These are phyloP conservation scores for Chamaecyparis obtusa DNA, from an alignment of 75 land plant species.

Conservation along the genomic window DNA sequence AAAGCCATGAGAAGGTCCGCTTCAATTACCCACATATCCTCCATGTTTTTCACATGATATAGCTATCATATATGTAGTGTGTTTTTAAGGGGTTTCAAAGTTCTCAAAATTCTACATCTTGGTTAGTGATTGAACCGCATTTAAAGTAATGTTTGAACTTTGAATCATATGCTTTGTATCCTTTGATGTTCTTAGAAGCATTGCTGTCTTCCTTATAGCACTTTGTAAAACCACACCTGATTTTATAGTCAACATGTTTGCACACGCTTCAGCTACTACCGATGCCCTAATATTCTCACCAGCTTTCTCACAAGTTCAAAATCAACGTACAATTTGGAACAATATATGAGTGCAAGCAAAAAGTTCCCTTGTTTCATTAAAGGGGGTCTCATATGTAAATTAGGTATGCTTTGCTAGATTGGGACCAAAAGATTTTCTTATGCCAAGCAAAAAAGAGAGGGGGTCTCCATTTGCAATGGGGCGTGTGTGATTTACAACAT, in stretches of 20 bases:
- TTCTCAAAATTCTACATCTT: background rate
- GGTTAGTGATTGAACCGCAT: background rate
- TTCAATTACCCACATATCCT: background rate
- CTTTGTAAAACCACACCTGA: background rate
- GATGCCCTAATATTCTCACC: background rate
- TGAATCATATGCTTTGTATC: background rate
- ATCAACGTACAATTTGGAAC: background rate
- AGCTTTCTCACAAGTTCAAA: background rate
- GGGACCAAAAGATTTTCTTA: background rate
- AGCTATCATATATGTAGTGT: background rate
- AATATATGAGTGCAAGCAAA: background rate
- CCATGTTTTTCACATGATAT: background rate
- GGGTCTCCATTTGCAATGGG: too few species aligned
- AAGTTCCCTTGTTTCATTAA: background rate
- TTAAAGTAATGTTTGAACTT: background rate
- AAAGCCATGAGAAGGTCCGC: conserved; percentile 77
- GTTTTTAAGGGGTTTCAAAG: background rate
- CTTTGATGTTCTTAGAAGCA: background rate
- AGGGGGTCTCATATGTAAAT: background rate
- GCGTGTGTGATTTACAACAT: too few species aligned
- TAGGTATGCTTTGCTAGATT: background rate
- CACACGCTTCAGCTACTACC: background rate
- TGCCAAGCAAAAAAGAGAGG: too few species aligned
- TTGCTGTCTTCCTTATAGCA: background rate
- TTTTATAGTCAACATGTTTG: background rate